Base-by-base conservation (phyloP, 148 eudicot species). In the Vaccinium vitisidaea region DNA sequence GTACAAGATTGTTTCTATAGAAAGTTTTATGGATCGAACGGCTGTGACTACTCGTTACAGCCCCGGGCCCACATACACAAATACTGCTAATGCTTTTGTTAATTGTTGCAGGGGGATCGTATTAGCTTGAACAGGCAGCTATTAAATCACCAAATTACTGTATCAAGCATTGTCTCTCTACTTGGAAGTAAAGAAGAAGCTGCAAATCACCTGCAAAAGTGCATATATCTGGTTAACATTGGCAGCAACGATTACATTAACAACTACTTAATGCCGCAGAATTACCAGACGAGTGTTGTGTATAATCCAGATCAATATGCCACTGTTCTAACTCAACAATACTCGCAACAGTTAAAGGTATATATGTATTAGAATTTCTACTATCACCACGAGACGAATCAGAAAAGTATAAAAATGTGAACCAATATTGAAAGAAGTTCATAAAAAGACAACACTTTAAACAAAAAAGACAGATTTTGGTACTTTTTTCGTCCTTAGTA, bases 231-330 rank as follows among this genome's bases (percentile, higher is more conserved):
- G 5, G 83, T 93, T 36, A 87, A 77, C 15, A 86, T 93, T 19
- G 98, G 95, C 1, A 92, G 84, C 84, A 93, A 94, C 48, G 98
- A 94, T 82, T 94, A 90, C 84, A 74, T 92, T 4, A 90, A 88
- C 87, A 92, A 92, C 77, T 94, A 94, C 84, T 88, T 90, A 11
- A 23, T 88, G 80, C 92, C 94, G 0, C 43, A 81, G 46, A 15
- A 23, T 50, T 91, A 89, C 85, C 21, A 21, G 3, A 76, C 86
- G 8, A 88, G 86, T 18, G 77, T 3, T 0, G 2, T 55, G 1
- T 89, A 69, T 27, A 89, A 49, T 13, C 89, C 91, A 16, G 71
- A 75, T 0, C 84, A 78, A 23, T 94, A 30, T 77, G 92, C 98
- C 1, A 4, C 48, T 0, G 16, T 49, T 1, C 91, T 94, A 19